phyloP scores from a whole-genome alignment of 2,329 filamentous ascomycete genomes.

The Botryotinia narcissicola region DNA sequence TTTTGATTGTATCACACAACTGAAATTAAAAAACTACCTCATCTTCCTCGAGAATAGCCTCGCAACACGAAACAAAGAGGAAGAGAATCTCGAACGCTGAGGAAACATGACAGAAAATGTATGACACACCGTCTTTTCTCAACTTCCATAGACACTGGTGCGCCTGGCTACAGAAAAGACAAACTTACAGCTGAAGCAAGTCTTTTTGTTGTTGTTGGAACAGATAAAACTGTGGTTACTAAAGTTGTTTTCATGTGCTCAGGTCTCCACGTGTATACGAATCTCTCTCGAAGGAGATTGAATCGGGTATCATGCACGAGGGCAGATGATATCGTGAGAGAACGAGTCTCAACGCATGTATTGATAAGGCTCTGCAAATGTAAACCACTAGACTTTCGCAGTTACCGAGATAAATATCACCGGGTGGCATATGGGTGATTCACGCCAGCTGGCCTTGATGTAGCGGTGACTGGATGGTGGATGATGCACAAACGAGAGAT shows the following conservation, averaged over 20 bases:
- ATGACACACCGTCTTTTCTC: slow-evolving; percentile 65
- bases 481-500: too few relatives aligned
- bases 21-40: background rate
- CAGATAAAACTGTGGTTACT: background rate
- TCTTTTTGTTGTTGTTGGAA: background rate
- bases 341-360: background rate
- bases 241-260: background rate
- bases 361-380: background rate
- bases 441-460: slow-evolving; percentile 37
- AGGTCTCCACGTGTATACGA: background rate
- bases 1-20: background rate
- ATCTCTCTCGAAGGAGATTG: background rate
- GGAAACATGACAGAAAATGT: background rate
- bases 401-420: slow-evolving; percentile 25
- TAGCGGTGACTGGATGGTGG: too few relatives aligned
- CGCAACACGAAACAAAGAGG: background rate
- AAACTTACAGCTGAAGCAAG: background rate
- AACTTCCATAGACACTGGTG: slow-evolving; percentile 91
- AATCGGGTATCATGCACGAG: background rate
- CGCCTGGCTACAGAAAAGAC: slow-evolving; percentile 55
- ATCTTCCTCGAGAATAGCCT: background rate
- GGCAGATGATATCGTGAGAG: background rate
- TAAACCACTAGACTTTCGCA: background rate
- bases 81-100: background rate
- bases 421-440: slow-evolving; percentile 28